A percentile compares a stretch with the other conserved stretches of the same genome.
Conservation (phyloP, 2,329 filamentous ascomycete genomes). For the Monilinia polystroma region DNA sequence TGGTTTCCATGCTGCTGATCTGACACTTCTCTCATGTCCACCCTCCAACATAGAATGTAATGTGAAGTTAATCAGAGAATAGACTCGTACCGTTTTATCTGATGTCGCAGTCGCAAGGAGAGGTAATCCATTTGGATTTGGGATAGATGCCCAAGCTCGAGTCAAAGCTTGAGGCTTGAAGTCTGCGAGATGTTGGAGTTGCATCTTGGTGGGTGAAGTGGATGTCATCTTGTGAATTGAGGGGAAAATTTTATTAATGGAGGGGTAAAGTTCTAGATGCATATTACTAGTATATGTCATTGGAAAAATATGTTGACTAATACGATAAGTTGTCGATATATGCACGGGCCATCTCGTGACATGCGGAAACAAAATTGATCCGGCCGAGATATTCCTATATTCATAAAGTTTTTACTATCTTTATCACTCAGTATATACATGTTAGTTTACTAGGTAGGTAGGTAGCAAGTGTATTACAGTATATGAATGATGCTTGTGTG, state of each 20-base stretch:
- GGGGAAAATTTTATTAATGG: slow-evolving; percentile 21
- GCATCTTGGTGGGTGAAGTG: not conserved
- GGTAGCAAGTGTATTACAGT: no score
- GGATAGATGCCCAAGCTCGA: slow-evolving; percentile 81
- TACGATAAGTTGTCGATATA: not conserved
- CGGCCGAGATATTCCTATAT: not conserved
- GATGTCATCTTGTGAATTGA: not conserved
- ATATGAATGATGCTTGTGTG: no score
- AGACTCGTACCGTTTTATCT: slow-evolving; percentile 83
- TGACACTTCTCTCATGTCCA: slow-evolving; percentile 88
- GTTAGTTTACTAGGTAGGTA: no score
- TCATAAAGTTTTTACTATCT: not conserved
- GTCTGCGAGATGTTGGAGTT: slow-evolving; percentile 33
- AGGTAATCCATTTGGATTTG: slow-evolving; percentile 77
- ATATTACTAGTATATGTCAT: slow-evolving; percentile 1
- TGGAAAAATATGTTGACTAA: slow-evolving; percentile 5
- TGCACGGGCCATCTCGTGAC: not conserved
- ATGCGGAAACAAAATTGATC: not conserved
- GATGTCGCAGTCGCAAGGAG: slow-evolving; percentile 86
- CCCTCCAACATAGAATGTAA: slow-evolving; percentile 78
- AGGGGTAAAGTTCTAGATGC: slow-evolving; percentile 20
- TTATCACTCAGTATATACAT: not conserved
- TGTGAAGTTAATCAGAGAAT: slow-evolving; percentile 78
- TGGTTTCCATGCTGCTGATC: slow-evolving; percentile 85
- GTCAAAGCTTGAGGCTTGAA: slow-evolving; percentile 54